These are phyloP conservation scores for Trypanosoma cruzi DNA, from an alignment of 208 protist genomes.

Conservation along the genomic window DNA sequence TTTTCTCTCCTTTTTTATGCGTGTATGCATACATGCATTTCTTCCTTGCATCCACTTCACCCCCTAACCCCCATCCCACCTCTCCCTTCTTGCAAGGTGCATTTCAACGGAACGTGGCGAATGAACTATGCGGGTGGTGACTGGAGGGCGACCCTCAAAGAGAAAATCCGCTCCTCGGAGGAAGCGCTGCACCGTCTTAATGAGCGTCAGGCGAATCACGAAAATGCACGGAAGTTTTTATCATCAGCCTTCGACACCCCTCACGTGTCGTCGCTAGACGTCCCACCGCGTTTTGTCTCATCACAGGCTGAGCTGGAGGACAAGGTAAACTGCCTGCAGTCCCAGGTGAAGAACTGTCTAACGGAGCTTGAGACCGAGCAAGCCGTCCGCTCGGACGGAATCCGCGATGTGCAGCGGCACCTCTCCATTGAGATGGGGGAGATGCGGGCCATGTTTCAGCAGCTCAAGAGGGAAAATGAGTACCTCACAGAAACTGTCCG, in stretches of 20 bases:
- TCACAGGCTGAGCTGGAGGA: constrained; percentile 3
- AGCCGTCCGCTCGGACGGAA: constrained; percentile 51
- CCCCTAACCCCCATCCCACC: too few species aligned
- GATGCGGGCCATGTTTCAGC: constrained; percentile 49
- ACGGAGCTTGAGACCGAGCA: constrained; percentile 79
- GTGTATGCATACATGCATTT: constrained; percentile 4
- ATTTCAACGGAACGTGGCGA: background rate
- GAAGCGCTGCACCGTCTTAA: constrained; percentile 54
- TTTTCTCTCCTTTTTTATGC: background rate
- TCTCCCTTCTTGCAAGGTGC: too few species aligned
- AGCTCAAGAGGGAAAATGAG: constrained; percentile 65
- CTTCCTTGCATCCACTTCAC: too few species aligned
- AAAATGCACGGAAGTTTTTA: constrained; percentile 32
- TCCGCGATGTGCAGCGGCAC: constrained; percentile 50
- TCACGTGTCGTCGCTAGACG: background rate
- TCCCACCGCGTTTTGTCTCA: background rate
- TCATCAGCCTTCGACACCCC: constrained; percentile 28
- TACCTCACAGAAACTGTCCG: constrained; percentile 54
- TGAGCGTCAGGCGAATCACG: constrained; percentile 36
- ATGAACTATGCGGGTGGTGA: constrained; percentile 10
- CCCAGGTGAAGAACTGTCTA: constrained; percentile 52
- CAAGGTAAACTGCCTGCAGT: constrained; percentile 30
- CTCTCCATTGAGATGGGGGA: constrained; percentile 48
- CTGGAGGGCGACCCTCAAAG: constrained; percentile 16
- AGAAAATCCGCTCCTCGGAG: constrained; percentile 50